phyloP scores from a whole-genome alignment of 352 stramenopile genomes.

The Sclerospora graminicola region DNA sequence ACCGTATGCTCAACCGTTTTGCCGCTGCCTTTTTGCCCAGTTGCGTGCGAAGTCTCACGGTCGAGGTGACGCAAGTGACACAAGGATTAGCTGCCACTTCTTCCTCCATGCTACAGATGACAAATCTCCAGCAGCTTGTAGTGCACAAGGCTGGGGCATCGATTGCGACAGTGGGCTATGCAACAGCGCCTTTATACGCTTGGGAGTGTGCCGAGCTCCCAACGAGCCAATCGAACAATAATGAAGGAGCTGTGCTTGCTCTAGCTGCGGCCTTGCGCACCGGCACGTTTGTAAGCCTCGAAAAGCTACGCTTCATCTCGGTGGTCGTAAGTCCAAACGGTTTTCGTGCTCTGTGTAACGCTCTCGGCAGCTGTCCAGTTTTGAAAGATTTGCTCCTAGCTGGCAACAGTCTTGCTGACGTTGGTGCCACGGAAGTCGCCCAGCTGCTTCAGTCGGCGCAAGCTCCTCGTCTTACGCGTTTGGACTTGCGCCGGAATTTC shows the following conservation, averaged over 20 bases:
- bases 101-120: slow-evolving; percentile 32
- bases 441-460: slow-evolving; percentile 25
- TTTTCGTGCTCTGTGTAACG: slow-evolving; percentile 27
- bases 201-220: slow-evolving; percentile 55
- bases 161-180: slow-evolving; percentile 3
- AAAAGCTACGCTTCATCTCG: slow-evolving; percentile 55
- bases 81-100: slow-evolving; percentile 14
- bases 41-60: slow-evolving; percentile 37
- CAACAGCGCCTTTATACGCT: slow-evolving; percentile 33
- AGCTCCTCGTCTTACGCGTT: slow-evolving; percentile 26
- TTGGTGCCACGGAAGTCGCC: slow-evolving; percentile 37
- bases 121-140: slow-evolving; percentile 47
- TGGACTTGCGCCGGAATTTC: slow-evolving; percentile 65
- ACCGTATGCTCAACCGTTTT: slow-evolving; percentile 39
- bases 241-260: slow-evolving; percentile 37
- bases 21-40: slow-evolving; percentile 34
- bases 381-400: slow-evolving; percentile 49
- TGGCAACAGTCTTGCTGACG: slow-evolving; percentile 56
- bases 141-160: slow-evolving; percentile 31
- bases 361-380: slow-evolving; percentile 34
- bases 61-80: slow-evolving; percentile 38
- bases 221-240: slow-evolving; percentile 39
- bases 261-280: slow-evolving; percentile 26
- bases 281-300: slow-evolving; percentile 30
- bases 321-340: slow-evolving; percentile 55